Conservation (phyloP, 2,329 filamentous ascomycete genomes). For the Magnaporthales sp. region DNA sequence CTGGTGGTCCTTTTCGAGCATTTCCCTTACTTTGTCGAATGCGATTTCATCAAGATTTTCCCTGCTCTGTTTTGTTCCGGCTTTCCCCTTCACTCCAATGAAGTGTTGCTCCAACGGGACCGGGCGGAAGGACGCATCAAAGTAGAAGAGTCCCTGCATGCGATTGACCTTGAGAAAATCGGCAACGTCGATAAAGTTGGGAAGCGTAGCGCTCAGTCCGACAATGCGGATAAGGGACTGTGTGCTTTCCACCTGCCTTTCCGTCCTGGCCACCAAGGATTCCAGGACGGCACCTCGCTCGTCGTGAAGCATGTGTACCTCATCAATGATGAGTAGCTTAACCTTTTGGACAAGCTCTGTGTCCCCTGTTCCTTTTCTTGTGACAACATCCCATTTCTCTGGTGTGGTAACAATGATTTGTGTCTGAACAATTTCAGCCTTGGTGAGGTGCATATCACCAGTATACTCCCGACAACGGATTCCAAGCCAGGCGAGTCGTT, state of each 20-base stretch:
- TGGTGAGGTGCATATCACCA: constrained; percentile 97
- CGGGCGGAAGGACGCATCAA: constrained; percentile 89
- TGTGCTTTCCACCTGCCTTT: constrained; percentile 94
- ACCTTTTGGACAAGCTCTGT: constrained; percentile 98
- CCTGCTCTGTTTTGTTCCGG: constrained; percentile 68
- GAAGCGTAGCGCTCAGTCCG: constrained; percentile 87
- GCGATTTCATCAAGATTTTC: constrained; percentile 83
- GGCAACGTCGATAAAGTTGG: constrained; percentile 93
- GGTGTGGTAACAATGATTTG: constrained; percentile 98
- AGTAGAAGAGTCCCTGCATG: constrained; percentile 89
- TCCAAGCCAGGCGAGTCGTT: constrained; percentile 86
- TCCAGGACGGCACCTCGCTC: constrained; percentile 94
- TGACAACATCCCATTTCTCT: constrained; percentile 99
- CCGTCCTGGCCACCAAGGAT: constrained; percentile 87
- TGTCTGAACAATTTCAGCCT: constrained; percentile 88
- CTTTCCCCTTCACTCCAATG: constrained; percentile 87
- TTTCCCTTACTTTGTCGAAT: constrained; percentile 91
- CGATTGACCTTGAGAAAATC: constrained; percentile 97
- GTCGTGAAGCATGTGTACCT: constrained; percentile 99
- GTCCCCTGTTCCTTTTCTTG: constrained; percentile 91
- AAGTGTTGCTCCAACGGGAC: constrained; percentile 97
- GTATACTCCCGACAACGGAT: constrained; percentile 90
- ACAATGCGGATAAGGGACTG: constrained; percentile 95
- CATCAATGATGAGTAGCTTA: constrained; percentile 89
- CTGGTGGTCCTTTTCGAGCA: constrained; percentile 88